A percentile compares a stretch with the other conserved stretches of the same genome.
Conservation (phyloP, 2,329 filamentous ascomycete species). For the Fusarium bactridioides region DNA sequence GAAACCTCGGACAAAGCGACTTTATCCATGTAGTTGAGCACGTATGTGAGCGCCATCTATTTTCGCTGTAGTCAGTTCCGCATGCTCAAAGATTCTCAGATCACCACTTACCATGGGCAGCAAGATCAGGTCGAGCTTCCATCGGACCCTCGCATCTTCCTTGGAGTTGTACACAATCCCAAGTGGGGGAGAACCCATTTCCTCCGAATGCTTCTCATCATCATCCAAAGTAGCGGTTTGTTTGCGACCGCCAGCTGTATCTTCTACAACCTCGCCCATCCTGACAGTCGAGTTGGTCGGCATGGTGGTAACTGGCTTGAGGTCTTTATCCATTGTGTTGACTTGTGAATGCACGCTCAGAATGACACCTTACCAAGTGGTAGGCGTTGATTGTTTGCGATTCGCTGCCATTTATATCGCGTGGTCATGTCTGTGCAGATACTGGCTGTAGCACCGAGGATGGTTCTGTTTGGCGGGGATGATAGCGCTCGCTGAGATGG, state of each 20-base stretch:
- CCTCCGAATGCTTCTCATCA: accelerated
- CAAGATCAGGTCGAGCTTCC: not conserved
- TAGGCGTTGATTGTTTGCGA: accelerated
- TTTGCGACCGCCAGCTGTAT: not conserved
- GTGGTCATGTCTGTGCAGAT: not conserved
- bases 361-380: accelerated
- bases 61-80: accelerated
- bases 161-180: not conserved
- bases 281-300: not conserved
- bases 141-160: not conserved
- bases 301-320: not conserved
- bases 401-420: not conserved
- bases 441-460: accelerated
- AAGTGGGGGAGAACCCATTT: accelerated
- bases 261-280: not conserved
- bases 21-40: not conserved
- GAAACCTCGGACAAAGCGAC: not conserved
- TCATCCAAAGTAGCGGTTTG: accelerated
- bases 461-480: not conserved
- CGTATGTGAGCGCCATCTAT: not conserved
- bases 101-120: not conserved
- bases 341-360: accelerated
- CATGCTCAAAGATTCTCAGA: accelerated
- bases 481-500: not conserved
- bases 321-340: not conserved